Conservation (phyloP, 2,329 filamentous ascomycete genomes). For the Penicillium sp. region DNA sequence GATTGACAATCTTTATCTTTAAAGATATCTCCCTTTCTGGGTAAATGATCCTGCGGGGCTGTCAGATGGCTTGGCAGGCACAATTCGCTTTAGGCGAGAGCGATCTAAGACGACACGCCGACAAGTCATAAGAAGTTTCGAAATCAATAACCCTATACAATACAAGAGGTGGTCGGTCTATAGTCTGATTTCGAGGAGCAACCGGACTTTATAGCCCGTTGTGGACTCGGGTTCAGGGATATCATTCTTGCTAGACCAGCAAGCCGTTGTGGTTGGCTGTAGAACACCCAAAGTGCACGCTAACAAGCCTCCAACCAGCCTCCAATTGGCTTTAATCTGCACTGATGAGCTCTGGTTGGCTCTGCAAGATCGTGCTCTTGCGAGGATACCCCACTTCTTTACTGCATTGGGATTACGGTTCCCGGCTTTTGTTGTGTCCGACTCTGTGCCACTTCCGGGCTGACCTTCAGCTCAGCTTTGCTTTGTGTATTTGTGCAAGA, state of each 20-base stretch:
- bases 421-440: not conserved
- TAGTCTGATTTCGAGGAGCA: slow-evolving; percentile 2
- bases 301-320: not conserved
- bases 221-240: not conserved
- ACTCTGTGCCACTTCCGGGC: not conserved
- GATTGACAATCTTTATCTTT: not conserved
- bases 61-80: not conserved
- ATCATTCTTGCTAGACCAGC: not conserved
- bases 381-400: slow-evolving; percentile 4
- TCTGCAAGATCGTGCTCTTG: not conserved
- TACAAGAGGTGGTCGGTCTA: not conserved
- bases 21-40: not conserved
- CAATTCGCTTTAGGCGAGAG: not conserved
- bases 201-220: slow-evolving; percentile 10
- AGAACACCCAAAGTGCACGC: slow-evolving; percentile 8
- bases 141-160: not conserved
- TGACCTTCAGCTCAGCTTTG: not conserved
- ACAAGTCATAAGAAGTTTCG: not conserved
- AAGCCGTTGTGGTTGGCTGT: slow-evolving; percentile 4
- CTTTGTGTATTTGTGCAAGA: not conserved
- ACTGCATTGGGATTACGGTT: slow-evolving; percentile 13
- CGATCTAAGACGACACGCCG: not conserved
- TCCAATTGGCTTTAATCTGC: not conserved
- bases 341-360: not conserved
- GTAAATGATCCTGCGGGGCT: not conserved